Base-by-base conservation (phyloP, 2,329 filamentous ascomycete genomes). In the Fusarium zealandicum region DNA sequence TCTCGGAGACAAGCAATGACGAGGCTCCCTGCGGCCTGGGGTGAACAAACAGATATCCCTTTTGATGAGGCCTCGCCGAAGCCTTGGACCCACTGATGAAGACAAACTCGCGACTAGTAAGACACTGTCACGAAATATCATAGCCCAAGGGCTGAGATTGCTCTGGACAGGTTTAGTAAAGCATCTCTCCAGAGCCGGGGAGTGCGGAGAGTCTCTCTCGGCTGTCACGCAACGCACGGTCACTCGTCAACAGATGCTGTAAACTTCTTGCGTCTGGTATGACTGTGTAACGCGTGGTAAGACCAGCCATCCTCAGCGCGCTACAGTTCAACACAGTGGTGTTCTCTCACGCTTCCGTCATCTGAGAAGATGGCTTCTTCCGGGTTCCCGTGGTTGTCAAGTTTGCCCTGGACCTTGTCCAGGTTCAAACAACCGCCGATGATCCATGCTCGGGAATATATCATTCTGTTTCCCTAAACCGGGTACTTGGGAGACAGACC, bases 191-290 rank as follows among this genome's bases (percentile, higher is more conserved):
- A 51, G 22, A 47, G 32, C 46, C 42, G 38, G 30, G 57, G 51
- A 14, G 50, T 45, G 40, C 17, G 40, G 46, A 39, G 46, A 46
- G 40, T 42, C 28, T 17, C 18, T 32, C 52, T 60, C 54, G 56
- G 37, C 45, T 54, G 60, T 64, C 39, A 57, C 54, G 53, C 63
- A 52, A 38, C 52, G 45, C 52, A 53, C 50, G 42, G 52, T 64
- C 51, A 61, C 43, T 66, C 54, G 42, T 58, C 44, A 67, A 54
- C 17, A 62, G 37, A 53, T 52, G 43, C 40, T 57, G 42, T 49
- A 48, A 39, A 49, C 42, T 51, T 38, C 11, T 38, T 51, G 38
- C 45, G 46, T 49, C 40, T 55, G 41, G 39, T 40, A 30, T 42
- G 14, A 9, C 17, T 28, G 64, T 67, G 64, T 56, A 53, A 65